These are phyloP conservation scores for Gossypium mustelinum DNA, from an alignment of 345 rosid species.

Conservation along the genomic window DNA sequence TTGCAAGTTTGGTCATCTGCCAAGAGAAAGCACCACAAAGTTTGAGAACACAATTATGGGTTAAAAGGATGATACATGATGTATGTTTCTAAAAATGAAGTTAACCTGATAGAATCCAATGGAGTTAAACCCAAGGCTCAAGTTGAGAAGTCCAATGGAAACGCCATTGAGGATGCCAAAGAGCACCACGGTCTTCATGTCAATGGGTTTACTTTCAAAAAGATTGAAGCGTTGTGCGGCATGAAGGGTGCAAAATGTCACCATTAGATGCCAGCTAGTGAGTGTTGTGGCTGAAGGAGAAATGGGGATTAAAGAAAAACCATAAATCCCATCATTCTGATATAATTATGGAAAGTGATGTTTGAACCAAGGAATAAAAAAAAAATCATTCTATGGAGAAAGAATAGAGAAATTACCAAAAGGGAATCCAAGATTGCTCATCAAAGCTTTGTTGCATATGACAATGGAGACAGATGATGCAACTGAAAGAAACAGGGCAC, in stretches of 20 bases:
- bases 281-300: conserved; percentile 61
- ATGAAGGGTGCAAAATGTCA: conserved; percentile 88
- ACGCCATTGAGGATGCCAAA: conserved; percentile 94
- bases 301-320: not conserved
- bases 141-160: conserved; percentile 89
- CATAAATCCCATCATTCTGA: not conserved
- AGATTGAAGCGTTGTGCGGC: conserved; percentile 71
- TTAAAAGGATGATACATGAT: not conserved
- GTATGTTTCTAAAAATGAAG: not conserved
- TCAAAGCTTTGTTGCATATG: conserved; percentile 97
- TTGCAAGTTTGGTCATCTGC: conserved; percentile 99
- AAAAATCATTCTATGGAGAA: not conserved
- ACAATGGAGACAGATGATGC: conserved; percentile 98
- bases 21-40: conserved; percentile 11
- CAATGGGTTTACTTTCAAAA: conserved; percentile 79
- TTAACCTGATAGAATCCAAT: conserved; percentile 96
- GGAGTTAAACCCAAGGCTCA: conserved; percentile 97
- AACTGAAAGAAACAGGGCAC: conserved; percentile 91
- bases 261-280: conserved; percentile 97
- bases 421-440: conserved; percentile 98
- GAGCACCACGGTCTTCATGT: conserved; percentile 81
- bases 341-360: not conserved
- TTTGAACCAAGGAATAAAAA: not conserved
- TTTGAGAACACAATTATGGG: not conserved
- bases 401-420: conserved; percentile 53